Base-by-base conservation (phyloP, 768 basidiomycete species). In the Hortiboletus campestris region DNA sequence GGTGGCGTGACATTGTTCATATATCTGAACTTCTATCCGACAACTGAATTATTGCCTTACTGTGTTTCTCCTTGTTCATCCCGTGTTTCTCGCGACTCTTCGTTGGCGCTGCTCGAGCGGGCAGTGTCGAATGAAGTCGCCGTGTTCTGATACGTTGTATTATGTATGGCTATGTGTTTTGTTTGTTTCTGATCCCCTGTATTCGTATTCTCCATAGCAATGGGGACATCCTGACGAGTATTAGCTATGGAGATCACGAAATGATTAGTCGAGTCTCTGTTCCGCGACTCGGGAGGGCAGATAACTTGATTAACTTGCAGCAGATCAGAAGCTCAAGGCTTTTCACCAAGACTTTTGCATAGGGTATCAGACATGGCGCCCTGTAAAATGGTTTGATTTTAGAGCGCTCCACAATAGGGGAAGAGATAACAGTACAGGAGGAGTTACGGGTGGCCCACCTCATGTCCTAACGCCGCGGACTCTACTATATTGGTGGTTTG, bases 401-500 rank as follows among this genome's bases (percentile, higher is more conserved):
- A 29, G 8, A 36, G 25, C n/a, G 36, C 22, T 31, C 44, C 10
- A 43, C 25, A 7, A 22, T 16, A 4, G 10, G 28, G 16, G 3
- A 22, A 43, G 20, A 39, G 7, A 49, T 25, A 36, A 50, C 12
- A n/a, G 25, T 25, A 25, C 25, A 2, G 25, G 25, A 20, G 13
- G 19, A 25, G n/a, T 41, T 44, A 47, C 35, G 17, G 43, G 14
- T n/a, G 12, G 20, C 12, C 28, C 11, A 13, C 22, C 39, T 8
- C 25, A 35, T 17, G 28, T 13, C n/a, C 40, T 19, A 42, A 45
- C 20, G 7, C 46, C 41, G 28, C 41, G 13, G 13, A 35, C 28
- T n/a, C 28, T 20, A 10, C 35, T 62, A 63, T 60, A 57, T 51
- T 2, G 56, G 59, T 14, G 73, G 72, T 60, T 75, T 78, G 64